Base-by-base conservation (phyloP, 805 yeast genomes). In the Candida hungchunana region DNA sequence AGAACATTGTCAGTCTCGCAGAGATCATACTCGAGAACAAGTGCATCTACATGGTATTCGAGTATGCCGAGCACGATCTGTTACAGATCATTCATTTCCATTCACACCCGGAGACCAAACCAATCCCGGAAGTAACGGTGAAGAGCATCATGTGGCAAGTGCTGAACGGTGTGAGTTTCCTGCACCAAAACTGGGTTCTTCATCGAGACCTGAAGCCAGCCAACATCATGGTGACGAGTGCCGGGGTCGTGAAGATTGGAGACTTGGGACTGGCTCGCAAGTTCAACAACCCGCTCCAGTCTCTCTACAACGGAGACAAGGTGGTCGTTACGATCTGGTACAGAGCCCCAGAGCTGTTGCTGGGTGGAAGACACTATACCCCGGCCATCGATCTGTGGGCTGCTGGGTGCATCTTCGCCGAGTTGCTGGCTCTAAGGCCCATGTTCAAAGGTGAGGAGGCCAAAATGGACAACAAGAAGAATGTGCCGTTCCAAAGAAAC, bases 141-240 rank as follows among this genome's bases (percentile, higher is more conserved):
- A 87, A 89, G 53, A 82, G 95, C 1, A 80, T 89, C 18, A 72
- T 87, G 59, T 88, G 93, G 88, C 99, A 93, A 62, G 81, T 94
- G 5, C 59, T 93, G 18, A 85, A 85, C 51, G 99, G 98, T 4
- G 89, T 93, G 2, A 77, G 88, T 0, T 93, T 81, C 54, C 62
- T 93, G 28, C 99, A 93, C 60, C 90, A 88, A 58, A 90, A 93
- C 60, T 93, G 98, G 97, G 79, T 93, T 3, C 66, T 93, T 33
- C 99, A 93, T 60, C 71, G 99, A 43, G 99, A 93, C 61, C 69
- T 93, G 45, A 93, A 93, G 53, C 99, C 99, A 1, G 98, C 98
- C 2, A 90, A 90, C 61, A 90, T 93, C 46, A 93, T 90, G 97
- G 95, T 90, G 0, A 78, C 96, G 0, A 71, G 79, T 7, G 77